Evolutionary conservation across 164 flowering plant genomes (phyloP).

Genomic region (Sextonia rubra): DNA sequence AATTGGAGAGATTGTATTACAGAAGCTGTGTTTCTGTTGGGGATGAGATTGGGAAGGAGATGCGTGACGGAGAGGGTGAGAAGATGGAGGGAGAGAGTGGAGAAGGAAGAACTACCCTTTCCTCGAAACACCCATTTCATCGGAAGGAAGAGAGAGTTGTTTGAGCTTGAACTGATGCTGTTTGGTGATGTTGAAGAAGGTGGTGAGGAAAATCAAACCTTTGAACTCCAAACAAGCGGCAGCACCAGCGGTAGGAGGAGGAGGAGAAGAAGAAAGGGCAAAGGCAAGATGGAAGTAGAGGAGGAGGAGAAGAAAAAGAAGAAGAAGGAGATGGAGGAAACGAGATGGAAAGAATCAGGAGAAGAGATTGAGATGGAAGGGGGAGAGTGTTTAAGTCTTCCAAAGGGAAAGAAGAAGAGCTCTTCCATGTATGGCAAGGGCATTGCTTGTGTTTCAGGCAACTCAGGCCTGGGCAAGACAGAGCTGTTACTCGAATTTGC

Average conservation of each 20-base stretch:
- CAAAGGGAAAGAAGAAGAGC: conserved; percentile 38
- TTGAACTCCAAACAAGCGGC: conserved; percentile 70
- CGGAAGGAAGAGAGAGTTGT: conserved; percentile 81
- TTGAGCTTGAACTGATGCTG: conserved; percentile 78
- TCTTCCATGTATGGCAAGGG: conserved; percentile 69
- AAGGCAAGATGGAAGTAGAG: conserved; percentile 15
- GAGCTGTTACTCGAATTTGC: conserved; percentile 88
- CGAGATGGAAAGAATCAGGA: conserved; percentile 82
- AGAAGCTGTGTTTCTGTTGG: conserved; percentile 62
- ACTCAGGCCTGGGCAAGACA: conserved; percentile 84
- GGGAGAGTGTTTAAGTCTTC: conserved; percentile 20
- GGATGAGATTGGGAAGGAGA: conserved; percentile 68
- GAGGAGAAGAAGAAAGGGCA: conserved; percentile 28
- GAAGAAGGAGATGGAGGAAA: conserved; percentile 57
- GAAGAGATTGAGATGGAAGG: conserved; percentile 85
- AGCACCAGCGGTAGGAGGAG: conserved; percentile 49
- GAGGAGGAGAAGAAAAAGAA: conserved; percentile 19
- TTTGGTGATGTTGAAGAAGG: conserved; percentile 79
- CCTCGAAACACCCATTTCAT: conserved; percentile 73
- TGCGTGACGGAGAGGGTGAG: conserved; percentile 31
- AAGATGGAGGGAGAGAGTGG: conserved; percentile 65
- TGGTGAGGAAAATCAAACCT: conserved; percentile 54
- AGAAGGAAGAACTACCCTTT: conserved; percentile 77
- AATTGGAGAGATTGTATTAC: conserved; percentile 87
- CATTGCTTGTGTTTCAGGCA: conserved; percentile 82